These are phyloP conservation scores for Garcia nutans DNA, from an alignment of 345 rosid species.

Conservation along the genomic window DNA sequence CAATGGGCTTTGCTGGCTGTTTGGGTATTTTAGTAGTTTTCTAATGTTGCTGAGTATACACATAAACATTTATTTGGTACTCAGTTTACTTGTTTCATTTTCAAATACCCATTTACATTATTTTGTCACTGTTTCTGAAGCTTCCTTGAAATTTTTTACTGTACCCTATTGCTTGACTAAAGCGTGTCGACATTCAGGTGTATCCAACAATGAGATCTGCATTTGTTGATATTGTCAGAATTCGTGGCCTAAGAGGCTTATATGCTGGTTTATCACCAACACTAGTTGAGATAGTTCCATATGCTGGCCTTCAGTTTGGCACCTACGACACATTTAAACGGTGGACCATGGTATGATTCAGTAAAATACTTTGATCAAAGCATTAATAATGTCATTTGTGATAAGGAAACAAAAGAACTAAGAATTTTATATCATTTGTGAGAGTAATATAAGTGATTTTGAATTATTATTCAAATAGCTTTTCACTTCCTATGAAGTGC, in stretches of 20 bases:
- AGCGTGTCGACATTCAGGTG: slow-evolving; percentile 45
- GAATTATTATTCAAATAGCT: not conserved
- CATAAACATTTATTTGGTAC: not conserved
- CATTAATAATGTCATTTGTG: not conserved
- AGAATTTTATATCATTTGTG: not conserved
- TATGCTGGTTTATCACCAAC: slow-evolving; percentile 95
- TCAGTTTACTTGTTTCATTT: not conserved
- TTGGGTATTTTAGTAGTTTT: not conserved
- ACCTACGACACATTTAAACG: slow-evolving; percentile 90
- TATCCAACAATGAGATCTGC: slow-evolving; percentile 98
- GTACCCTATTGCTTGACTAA: slow-evolving; percentile 13
- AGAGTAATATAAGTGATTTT: not conserved
- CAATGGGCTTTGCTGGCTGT: not conserved
- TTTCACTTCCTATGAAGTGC: not conserved
- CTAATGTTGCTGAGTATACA: not conserved
- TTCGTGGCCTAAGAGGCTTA: slow-evolving; percentile 80
- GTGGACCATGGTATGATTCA: slow-evolving; percentile 66
- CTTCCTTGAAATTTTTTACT: not conserved
- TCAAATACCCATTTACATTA: not conserved
- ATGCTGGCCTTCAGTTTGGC: slow-evolving; percentile 98
- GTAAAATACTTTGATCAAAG: not conserved
- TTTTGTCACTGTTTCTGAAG: not conserved
- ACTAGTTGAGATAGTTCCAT: slow-evolving; percentile 87
- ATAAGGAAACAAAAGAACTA: not conserved
- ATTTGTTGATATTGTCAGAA: slow-evolving; percentile 57